Evolutionary conservation across 2,329 filamentous ascomycete species (phyloP), one percentile per base, ranked within the genome.

Genomic region (Monosporascus sp.): DNA sequence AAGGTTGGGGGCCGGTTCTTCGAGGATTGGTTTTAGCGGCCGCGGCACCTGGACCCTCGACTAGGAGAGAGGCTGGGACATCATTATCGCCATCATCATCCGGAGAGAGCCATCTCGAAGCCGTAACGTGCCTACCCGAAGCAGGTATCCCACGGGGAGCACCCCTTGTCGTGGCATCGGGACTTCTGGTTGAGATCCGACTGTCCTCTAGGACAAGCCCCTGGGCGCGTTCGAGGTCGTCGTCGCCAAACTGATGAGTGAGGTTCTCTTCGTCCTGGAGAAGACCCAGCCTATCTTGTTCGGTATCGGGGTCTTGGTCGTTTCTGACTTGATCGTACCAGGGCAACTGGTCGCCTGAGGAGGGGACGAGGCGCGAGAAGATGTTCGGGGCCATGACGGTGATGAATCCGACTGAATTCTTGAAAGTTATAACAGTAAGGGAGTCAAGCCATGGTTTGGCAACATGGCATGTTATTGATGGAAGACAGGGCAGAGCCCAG

Each of bases 51-150:
- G 57, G 76, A 5, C 69, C 73, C 63, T 87, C 84, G 20, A 87
- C 78, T 18, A 87, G 67, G 18, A 87, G 70, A 3, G 84, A 87
- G 18, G 78, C 80, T 0, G 84, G 84, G 0, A 87, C 83, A 61
- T 86, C 83, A 51, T 85, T 83, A 31, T 82, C 78, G 36, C 56
- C 58, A 27, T 67, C 57, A 52, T 65, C 66, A 17, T 74, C 66
- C 18, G 58, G 62, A 24, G 58, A 52, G 18, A 65, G 55, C 68
- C 69, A 71, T 50, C 59, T 61, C 8, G 66, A 45, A 41, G 56
- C 57, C 3, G 57, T 43, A 39, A 61, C 58, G 6, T 55, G 62
- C 25, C 53, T 57, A 43, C 50, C 41, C 25, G 39, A 48, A 48
- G 51, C 49, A 31, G 52, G n/a, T 25, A 38, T 39, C 35, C 52